These are phyloP conservation scores for Leucosporidium creatinivorum DNA, from an alignment of 768 basidiomycete species.

Conservation along the genomic window DNA sequence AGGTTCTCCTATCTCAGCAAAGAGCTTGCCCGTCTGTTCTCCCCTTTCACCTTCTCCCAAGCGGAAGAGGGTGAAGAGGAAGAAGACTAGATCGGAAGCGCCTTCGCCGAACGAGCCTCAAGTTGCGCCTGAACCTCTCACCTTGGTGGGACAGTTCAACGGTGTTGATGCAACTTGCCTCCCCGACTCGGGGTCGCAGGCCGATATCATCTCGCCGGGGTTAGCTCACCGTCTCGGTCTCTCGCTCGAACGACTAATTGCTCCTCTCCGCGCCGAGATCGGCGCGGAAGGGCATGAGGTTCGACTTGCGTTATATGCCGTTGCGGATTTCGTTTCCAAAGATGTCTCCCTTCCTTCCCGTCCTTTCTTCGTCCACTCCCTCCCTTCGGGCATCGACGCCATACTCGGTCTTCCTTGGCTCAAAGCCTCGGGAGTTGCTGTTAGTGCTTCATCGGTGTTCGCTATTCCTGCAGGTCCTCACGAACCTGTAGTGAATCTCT, in stretches of 20 bases:
- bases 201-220: background rate
- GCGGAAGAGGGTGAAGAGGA: no score
- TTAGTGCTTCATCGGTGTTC: background rate
- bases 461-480: no score
- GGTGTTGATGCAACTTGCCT: slow-evolving; percentile 12
- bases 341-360: background rate
- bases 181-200: slow-evolving; percentile 6
- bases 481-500: background rate
- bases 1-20: background rate
- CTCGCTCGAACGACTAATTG: background rate
- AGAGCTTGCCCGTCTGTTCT: background rate
- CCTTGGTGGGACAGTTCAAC: background rate
- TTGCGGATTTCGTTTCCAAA: background rate
- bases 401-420: slow-evolving; percentile 15
- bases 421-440: background rate
- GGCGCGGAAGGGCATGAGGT: slow-evolving; percentile 3
- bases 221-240: background rate
- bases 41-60: background rate
- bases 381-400: slow-evolving; percentile 2
- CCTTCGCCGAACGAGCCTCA: background rate
- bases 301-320: slow-evolving; percentile 1
- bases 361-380: slow-evolving; percentile 1
- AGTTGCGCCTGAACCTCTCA: background rate
- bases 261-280: background rate
- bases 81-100: no score